These are phyloP conservation scores for Pseudocercospora fijiensis DNA, from an alignment of 2,329 filamentous ascomycete genomes.

Conservation along the genomic window DNA sequence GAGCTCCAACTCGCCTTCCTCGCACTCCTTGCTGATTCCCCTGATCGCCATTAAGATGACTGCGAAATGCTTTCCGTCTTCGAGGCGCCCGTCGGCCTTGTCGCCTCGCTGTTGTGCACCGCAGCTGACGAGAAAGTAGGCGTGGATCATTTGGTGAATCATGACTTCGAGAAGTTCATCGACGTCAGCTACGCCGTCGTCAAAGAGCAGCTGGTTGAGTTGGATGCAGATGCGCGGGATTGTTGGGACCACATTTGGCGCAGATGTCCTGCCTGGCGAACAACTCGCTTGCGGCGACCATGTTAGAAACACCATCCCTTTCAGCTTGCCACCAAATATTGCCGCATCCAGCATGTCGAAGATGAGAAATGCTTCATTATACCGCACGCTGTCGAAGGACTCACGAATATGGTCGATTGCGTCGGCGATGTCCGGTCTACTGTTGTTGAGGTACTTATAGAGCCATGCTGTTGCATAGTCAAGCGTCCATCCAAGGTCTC, in stretches of 20 bases:
- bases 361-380: slow-evolving; percentile 36
- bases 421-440: slow-evolving; percentile 29
- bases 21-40: slow-evolving; percentile 34
- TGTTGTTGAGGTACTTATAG: slow-evolving; percentile 37
- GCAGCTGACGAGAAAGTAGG: slow-evolving; percentile 47
- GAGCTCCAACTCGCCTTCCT: slow-evolving; percentile 34
- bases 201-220: slow-evolving; percentile 32
- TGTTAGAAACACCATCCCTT: slow-evolving; percentile 40
- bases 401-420: slow-evolving; percentile 30
- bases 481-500: slow-evolving; percentile 43
- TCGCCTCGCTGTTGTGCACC: slow-evolving; percentile 38
- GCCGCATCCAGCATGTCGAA: slow-evolving; percentile 41
- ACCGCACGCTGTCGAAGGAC: neutral
- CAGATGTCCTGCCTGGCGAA: slow-evolving; percentile 41
- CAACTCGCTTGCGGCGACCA: slow-evolving; percentile 31
- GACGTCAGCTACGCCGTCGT: slow-evolving; percentile 32
- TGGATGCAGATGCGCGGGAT: slow-evolving; percentile 41
- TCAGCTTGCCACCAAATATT: slow-evolving; percentile 42
- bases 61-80: slow-evolving; percentile 44
- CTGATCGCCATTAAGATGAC: slow-evolving; percentile 43
- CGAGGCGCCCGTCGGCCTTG: slow-evolving; percentile 38
- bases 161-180: slow-evolving; percentile 41
- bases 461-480: slow-evolving; percentile 46
- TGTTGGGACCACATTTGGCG: slow-evolving; percentile 32
- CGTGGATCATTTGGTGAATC: slow-evolving; percentile 50